A percentile compares a stretch with the other conserved stretches of the same genome.
These are phyloP conservation scores for Naganishia friedmannii DNA, from an alignment of 768 basidiomycete genomes.

Conservation along the genomic window DNA sequence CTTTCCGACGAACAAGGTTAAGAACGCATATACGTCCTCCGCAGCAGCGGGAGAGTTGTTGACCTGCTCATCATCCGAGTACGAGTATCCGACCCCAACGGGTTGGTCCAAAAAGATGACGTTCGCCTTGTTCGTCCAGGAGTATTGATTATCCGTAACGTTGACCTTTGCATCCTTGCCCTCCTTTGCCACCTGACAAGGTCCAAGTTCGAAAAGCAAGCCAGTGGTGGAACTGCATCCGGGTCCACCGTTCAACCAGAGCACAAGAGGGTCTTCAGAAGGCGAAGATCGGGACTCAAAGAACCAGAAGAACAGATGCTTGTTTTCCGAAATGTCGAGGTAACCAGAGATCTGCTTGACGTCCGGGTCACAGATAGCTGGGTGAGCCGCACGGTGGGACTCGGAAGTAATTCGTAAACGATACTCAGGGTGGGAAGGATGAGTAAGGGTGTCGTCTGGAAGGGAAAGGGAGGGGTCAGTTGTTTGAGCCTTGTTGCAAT, in stretches of 20 bases:
- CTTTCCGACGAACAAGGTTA: slow-evolving; percentile 45
- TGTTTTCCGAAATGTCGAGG: slow-evolving; percentile 72
- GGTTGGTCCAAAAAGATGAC: slow-evolving; percentile 57
- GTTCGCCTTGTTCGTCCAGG: slow-evolving; percentile 80
- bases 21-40: slow-evolving; percentile 67
- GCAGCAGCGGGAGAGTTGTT: slow-evolving; percentile 80
- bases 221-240: slow-evolving; percentile 69
- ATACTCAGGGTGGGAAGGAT: slow-evolving; percentile 50
- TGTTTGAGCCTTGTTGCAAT: not conserved
- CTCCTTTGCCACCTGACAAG: slow-evolving; percentile 69
- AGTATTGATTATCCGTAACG: slow-evolving; percentile 63
- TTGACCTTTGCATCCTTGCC: slow-evolving; percentile 58
- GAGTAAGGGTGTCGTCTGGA: slow-evolving; percentile 39
- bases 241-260: slow-evolving; percentile 85
- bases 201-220: slow-evolving; percentile 86
- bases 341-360: slow-evolving; percentile 81
- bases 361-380: slow-evolving; percentile 71
- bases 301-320: slow-evolving; percentile 85
- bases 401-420: slow-evolving; percentile 44
- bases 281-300: slow-evolving; percentile 77
- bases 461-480: not conserved
- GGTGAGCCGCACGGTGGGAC: slow-evolving; percentile 48
- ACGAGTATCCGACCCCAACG: slow-evolving; percentile 85
- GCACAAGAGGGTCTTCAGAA: slow-evolving; percentile 70
- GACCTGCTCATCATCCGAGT: slow-evolving; percentile 64